Evolutionary conservation across 1,139 yeast genomes (phyloP), one percentile per base, ranked within the genome.

Genomic region (Lodderomyces metapsilosis): DNA sequence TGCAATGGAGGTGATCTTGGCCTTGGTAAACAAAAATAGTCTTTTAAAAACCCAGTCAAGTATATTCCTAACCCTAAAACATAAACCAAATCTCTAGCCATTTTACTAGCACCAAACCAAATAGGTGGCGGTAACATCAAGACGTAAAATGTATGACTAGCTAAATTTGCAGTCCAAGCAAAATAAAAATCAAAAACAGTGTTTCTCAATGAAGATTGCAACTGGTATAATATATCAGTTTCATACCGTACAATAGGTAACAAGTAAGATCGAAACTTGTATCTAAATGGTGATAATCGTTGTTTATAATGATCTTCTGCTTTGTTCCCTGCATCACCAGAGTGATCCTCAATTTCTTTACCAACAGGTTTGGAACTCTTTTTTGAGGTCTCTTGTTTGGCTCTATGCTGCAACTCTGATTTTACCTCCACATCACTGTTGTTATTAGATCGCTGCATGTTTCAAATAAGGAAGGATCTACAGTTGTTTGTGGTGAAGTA

Each of bases 121-220:
- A 80, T 74, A 7, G 95, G 88, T 20, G 87, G 59, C 0, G 98
- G 98, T 36, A 92, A 71, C 80, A 88, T 82, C 40, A 91, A 62
- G 41, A 92, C 95, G 59, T 92, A 92, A 58, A 92, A 92, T 0
- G 96, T 88, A 61, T 92, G 98, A 8, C 95, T 80, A 0, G 97
- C 98, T 50, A 92, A 69, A 55, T 86, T 84, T 17, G 98, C 97
- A 2, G 95, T 78, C 72, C 88, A 80, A 11, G 95, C 88, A 62
- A 92, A 92, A 59, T 85, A 92, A 36, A 73, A 59, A 62, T 91
- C 97, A 42, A 84, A 65, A 22, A 65, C 46, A 3, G 82, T 76
- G 28, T 64, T 62, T 42, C 95, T 67, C 17, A 74, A 53, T 17
- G 51, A 43, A 6, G 54, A 47, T 64, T 92, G 98, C 47, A 88